phyloP scores from a whole-genome alignment of 164 flowering plant genomes.

The Sextonia rubra region DNA sequence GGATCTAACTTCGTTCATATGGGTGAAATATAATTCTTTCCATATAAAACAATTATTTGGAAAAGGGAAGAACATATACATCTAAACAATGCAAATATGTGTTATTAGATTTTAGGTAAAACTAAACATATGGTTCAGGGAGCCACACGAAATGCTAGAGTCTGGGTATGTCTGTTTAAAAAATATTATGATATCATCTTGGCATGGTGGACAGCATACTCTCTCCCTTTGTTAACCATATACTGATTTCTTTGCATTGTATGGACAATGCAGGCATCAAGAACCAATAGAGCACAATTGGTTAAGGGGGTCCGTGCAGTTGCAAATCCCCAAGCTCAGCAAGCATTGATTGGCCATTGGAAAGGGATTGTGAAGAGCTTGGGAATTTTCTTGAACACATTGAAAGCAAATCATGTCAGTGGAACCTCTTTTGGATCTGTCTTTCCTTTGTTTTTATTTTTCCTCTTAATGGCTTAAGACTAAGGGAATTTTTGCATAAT shows the following conservation, averaged over 20 bases:
- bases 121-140: neutral
- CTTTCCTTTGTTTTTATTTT: slow-evolving; percentile 1
- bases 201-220: slow-evolving; percentile 1
- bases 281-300: slow-evolving; percentile 95
- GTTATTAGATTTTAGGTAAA: neutral
- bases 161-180: neutral
- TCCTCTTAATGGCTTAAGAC: neutral
- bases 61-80: neutral
- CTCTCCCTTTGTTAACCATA: neutral
- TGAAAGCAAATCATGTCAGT: slow-evolving; percentile 84
- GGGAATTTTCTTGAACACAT: slow-evolving; percentile 68
- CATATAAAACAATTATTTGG: neutral
- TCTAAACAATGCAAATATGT: neutral
- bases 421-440: slow-evolving; percentile 2
- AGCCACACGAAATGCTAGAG: neutral
- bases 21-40: neutral
- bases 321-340: slow-evolving; percentile 81
- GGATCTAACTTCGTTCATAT: neutral
- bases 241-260: neutral
- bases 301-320: slow-evolving; percentile 87
- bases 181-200: neutral
- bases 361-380: slow-evolving; percentile 96
- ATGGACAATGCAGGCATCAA: slow-evolving; percentile 64
- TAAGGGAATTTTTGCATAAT: no score
- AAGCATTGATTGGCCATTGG: slow-evolving; percentile 95